phyloP scores from a whole-genome alignment of 1,139 yeast genomes.

The Blastobotrys illinoisensis region DNA sequence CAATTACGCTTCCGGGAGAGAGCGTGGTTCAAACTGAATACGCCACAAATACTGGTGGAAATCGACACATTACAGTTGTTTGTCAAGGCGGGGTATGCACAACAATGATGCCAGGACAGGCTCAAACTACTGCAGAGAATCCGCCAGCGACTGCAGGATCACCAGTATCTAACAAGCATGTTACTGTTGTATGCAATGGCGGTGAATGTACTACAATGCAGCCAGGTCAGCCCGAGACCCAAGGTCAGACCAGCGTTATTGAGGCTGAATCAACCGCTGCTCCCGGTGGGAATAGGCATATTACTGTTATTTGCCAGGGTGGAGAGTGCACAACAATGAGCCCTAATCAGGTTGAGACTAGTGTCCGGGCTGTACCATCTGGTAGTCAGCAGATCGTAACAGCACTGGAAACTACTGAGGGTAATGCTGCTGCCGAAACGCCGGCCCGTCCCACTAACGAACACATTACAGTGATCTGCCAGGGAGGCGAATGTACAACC shows the following conservation, averaged over 20 bases:
- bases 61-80: background rate
- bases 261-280: background rate
- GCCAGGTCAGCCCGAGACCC: background rate
- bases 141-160: background rate
- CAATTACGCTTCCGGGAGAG: slow-evolving; percentile 9
- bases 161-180: background rate
- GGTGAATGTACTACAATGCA: slow-evolving; percentile 1
- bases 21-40: background rate
- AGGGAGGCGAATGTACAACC: background rate
- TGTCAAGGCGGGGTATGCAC: slow-evolving; percentile 1
- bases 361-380: background rate
- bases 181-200: slow-evolving; percentile 3
- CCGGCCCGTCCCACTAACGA: background rate
- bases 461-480: background rate
- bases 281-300: slow-evolving; percentile 4
- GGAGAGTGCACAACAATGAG: slow-evolving; percentile 12
- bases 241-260: background rate
- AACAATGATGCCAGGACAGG: background rate
- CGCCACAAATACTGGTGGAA: background rate
- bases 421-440: background rate
- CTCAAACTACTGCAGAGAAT: background rate
- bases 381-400: background rate
- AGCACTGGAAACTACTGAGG: background rate
- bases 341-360: background rate
- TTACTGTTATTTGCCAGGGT: slow-evolving; percentile 13